Base-by-base conservation (phyloP, 2,329 filamentous ascomycete species). In the Didymella pinodella region DNA sequence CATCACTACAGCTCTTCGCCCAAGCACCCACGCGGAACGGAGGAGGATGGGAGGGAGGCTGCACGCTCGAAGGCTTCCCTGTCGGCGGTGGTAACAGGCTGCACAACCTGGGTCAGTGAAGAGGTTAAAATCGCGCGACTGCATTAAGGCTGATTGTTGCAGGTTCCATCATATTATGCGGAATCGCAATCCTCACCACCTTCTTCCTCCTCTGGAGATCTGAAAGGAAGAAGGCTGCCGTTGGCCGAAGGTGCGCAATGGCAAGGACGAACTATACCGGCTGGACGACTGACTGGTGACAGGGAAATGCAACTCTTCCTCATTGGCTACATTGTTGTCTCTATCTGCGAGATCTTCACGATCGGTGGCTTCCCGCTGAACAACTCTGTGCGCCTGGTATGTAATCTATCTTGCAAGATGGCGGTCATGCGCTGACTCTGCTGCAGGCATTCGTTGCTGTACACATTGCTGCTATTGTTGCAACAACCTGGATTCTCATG, bases 271-370 rank as follows among this genome's bases (percentile, higher is more conserved):
- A 0, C 28, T 11, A 2, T 4, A 29, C 14, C 10, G 2, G 51
- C 11, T n/a, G 32, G 5, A 1, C n/a, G 64, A 18, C 70, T 74
- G 29, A 74, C 72, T 68, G 55, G 62, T 43, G 54, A 56, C 72
- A 96, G 95, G 78, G 95, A 99, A 79, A 98, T 99, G 86, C 95
- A 99, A 83, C 72, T 97, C 32, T 98, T 99, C 80, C 86, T 99
- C 49, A 63, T 91, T 41, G 89, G 90, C 49, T 99, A 92, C 77
- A 90, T 96, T 57, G 79, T 98, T 58, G 88, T 98, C 61, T 88
- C 91, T 70, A 91, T 99, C 71, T 97, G 93, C 79, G 95, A 98
- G 77, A 97, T 99, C 72, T 97, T 99, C 80, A 93, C 93, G 0
- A 88, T 98, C 34, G 95, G 95, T 67, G 91, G 89, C 29, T 94